Evolutionary conservation across 2,329 filamentous ascomycete genomes (phyloP).

Genomic region (Onygenales sp.): DNA sequence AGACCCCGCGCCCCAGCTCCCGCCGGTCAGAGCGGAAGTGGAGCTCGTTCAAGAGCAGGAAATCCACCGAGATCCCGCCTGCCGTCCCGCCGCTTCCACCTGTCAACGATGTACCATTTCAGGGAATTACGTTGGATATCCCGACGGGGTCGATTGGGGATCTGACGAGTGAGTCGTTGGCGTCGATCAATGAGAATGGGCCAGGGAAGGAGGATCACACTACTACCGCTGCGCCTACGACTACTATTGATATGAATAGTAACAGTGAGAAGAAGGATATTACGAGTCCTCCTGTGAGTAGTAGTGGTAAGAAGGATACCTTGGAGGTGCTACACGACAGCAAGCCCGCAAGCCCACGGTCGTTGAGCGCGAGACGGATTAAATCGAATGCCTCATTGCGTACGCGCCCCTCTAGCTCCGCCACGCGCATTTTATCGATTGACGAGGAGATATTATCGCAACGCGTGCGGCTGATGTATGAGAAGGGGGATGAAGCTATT

Average conservation of each 20-base stretch:
- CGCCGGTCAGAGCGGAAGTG: constrained; percentile 36
- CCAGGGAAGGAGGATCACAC: not conserved
- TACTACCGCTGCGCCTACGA: too few relatives aligned
- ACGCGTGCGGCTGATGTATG: constrained; percentile 56
- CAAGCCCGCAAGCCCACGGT: constrained; percentile 13
- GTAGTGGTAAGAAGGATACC: not conserved
- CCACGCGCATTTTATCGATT: constrained; percentile 47
- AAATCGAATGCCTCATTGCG: constrained; percentile 29
- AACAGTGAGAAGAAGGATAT: not conserved
- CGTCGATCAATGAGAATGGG: not conserved
- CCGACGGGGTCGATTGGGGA: constrained; percentile 46
- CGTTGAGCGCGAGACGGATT: constrained; percentile 17
- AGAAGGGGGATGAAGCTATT: constrained; percentile 49
- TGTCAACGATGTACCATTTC: constrained; percentile 30
- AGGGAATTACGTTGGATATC: constrained; percentile 45
- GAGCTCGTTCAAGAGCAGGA: constrained; percentile 25
- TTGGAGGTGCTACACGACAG: not conserved
- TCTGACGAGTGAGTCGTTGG: constrained; percentile 40
- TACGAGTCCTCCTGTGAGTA: not conserved
- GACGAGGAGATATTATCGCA: constrained; percentile 55
- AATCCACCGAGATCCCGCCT: constrained; percentile 24
- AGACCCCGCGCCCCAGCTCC: constrained; percentile 28
- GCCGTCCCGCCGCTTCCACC: constrained; percentile 24
- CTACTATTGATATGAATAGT: too few relatives aligned
- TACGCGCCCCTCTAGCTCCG: constrained; percentile 25